Percentiles rank a stretch among this genome's conserved stretches.
These are phyloP conservation scores for Bretziella fagacearum DNA, from an alignment of 2,329 filamentous ascomycete species.

Conservation along the genomic window DNA sequence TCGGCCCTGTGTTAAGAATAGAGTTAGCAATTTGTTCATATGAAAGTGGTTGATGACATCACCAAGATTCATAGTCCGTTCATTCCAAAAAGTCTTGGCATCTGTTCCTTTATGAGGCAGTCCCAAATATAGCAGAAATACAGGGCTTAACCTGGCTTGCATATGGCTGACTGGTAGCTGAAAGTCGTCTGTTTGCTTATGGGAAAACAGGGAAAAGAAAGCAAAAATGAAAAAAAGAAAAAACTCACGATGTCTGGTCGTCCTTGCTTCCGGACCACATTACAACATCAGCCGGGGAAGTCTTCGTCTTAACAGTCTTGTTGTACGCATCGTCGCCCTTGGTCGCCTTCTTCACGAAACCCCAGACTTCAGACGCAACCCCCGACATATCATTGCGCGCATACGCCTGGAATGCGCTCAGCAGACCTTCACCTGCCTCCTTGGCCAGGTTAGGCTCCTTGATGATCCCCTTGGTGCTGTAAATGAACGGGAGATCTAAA, in stretches of 20 bases:
- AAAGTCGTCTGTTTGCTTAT: background rate
- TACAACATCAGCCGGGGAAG: conserved; percentile 84
- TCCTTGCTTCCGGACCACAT: conserved; percentile 98
- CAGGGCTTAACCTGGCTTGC: background rate
- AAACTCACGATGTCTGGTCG: conserved; percentile 59
- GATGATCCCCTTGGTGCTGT: conserved; percentile 63
- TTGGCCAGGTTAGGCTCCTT: conserved; percentile 71
- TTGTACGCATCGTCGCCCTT: conserved; percentile 62
- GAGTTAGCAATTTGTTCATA: background rate
- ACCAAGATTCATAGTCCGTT: too few species aligned
- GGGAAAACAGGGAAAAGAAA: conserved; percentile 9
- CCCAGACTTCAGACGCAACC: conserved; percentile 64
- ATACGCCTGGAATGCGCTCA: conserved; percentile 61
- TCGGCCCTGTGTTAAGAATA: conserved; percentile 48
- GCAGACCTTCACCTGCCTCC: conserved; percentile 56
- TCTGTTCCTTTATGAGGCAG: background rate
- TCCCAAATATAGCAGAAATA: too few species aligned
- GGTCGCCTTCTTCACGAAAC: conserved; percentile 53
- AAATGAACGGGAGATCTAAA: conserved; percentile 62
- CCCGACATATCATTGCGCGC: conserved; percentile 67
- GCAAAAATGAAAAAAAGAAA: conserved; percentile 14
- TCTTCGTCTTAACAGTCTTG: conserved; percentile 72
- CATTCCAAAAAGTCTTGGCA: too few species aligned
- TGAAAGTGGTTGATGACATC: background rate
- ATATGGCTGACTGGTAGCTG: too few species aligned